Conservation (phyloP, 176 grass and related monocot genomes). For the Puya raimondii region DNA sequence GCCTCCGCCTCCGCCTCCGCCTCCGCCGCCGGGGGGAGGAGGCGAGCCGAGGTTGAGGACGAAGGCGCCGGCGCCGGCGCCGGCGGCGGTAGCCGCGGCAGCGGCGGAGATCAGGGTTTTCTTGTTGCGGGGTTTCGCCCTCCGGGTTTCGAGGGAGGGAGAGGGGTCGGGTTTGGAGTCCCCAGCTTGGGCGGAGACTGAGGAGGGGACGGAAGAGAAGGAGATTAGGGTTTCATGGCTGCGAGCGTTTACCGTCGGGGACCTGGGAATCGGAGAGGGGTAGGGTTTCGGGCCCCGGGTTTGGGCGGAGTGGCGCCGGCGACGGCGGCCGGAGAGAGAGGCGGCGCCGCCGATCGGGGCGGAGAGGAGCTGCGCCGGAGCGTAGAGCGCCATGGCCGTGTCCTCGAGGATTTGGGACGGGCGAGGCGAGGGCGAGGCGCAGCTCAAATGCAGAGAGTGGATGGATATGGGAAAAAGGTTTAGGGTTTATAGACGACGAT, state of each 20-base stretch:
- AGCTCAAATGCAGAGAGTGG: too few relatives aligned
- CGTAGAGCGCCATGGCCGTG: constrained; percentile 25
- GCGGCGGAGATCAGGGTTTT: constrained; percentile 44
- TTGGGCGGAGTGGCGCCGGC: constrained; percentile 4
- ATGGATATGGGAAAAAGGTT: neutral
- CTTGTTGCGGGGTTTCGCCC: constrained; percentile 26
- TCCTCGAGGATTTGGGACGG: neutral
- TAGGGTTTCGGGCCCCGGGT: constrained; percentile 24
- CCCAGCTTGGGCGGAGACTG: constrained; percentile 1
- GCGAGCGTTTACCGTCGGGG: constrained; percentile 23
- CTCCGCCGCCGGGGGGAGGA: constrained; percentile 23
- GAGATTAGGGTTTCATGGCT: constrained; percentile 36
- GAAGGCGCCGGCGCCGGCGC: constrained; percentile 33
- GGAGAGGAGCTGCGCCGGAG: constrained; percentile 21
- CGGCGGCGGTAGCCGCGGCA: constrained; percentile 27
- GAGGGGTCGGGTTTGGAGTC: constrained; percentile 18
- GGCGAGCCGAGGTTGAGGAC: constrained; percentile 30
- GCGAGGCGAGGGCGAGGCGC: neutral
- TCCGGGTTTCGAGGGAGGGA: constrained; percentile 5
- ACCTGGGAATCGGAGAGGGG: neutral
- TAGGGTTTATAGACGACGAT: neutral
- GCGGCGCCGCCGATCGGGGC: constrained; percentile 20
- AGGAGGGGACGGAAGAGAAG: constrained; percentile 18
- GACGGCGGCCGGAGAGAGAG: constrained; percentile 4
- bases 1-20: constrained; percentile 43